Percentiles rank a stretch among this genome's conserved stretches.
These are phyloP conservation scores for Diplodia seriata DNA, from an alignment of 2,329 filamentous ascomycete genomes.

Conservation along the genomic window DNA sequence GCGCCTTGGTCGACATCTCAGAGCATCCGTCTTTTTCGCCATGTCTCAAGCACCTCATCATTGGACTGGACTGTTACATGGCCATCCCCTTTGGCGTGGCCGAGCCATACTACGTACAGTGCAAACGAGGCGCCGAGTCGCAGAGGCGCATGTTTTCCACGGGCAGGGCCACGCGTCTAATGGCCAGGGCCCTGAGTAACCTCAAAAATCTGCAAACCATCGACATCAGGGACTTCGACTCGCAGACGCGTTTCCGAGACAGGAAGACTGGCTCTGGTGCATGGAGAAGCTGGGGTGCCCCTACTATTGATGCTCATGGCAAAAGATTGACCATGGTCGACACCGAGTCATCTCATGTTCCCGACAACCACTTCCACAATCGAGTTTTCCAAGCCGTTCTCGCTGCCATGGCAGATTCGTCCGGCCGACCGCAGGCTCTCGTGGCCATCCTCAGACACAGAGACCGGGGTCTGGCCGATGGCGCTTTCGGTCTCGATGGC, in stretches of 20 bases:
- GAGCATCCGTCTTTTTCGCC: conserved; percentile 48
- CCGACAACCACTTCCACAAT: background rate
- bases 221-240: conserved; percentile 66
- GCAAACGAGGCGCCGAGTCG: conserved; percentile 38
- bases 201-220: conserved; percentile 63
- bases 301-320: conserved; percentile 44
- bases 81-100: conserved; percentile 8
- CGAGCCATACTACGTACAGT: conserved; percentile 32
- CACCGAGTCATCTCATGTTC: background rate
- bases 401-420: conserved; percentile 5
- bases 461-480: conserved; percentile 48
- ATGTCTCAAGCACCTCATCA: conserved; percentile 58
- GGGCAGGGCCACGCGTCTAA: conserved; percentile 60
- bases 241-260: conserved; percentile 59
- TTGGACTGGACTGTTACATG: conserved; percentile 52
- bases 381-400: conserved; percentile 41
- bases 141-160: conserved; percentile 45
- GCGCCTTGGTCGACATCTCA: conserved; percentile 56
- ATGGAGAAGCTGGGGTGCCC: conserved; percentile 65
- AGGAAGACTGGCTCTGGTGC: conserved; percentile 36
- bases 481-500: conserved; percentile 57
- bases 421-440: conserved; percentile 7
- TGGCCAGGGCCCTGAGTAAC: conserved; percentile 63
- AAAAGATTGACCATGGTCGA: conserved; percentile 24
- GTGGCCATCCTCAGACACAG: conserved; percentile 47